phyloP scores from a whole-genome alignment of 2,329 filamentous ascomycete species.

The Didymella lethalis region DNA sequence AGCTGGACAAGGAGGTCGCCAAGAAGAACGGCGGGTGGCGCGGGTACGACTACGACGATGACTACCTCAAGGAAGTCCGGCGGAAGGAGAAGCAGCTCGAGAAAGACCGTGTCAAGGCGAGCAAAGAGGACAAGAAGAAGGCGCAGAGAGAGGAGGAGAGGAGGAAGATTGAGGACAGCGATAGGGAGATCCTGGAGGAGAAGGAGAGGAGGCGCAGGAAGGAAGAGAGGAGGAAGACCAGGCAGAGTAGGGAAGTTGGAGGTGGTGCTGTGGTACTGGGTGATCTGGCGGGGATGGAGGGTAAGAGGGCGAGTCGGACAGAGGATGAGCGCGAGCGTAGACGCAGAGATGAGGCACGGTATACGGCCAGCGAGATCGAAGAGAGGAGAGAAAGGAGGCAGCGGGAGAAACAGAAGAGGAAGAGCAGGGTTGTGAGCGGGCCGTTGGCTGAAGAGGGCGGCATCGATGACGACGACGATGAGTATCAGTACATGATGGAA shows the following conservation, averaged over 20 bases:
- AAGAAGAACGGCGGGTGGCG: constrained; percentile 56
- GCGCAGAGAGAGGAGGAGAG: constrained; percentile 39
- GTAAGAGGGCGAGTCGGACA: constrained; percentile 37
- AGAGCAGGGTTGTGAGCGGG: constrained; percentile 56
- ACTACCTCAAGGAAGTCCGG: constrained; percentile 49
- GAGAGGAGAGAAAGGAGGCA: constrained; percentile 50
- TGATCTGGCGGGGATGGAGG: constrained; percentile 31
- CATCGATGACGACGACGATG: constrained; percentile 49
- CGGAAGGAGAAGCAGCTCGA: constrained; percentile 47
- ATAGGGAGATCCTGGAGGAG: constrained; percentile 30
- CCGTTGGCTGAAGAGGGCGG: constrained; percentile 56
- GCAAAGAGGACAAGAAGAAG: constrained; percentile 42
- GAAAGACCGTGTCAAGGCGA: constrained; percentile 45
- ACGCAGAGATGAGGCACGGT: constrained; percentile 30
- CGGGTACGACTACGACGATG: constrained; percentile 52
- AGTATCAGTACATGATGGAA: constrained; percentile 52
- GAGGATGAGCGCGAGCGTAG: constrained; percentile 44
- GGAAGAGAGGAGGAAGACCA: constrained; percentile 27
- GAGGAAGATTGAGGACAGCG: constrained; percentile 43
- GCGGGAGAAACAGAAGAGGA: constrained; percentile 51
- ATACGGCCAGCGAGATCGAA: constrained; percentile 51
- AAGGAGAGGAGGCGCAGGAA: constrained; percentile 33
- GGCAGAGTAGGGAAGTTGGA: constrained; percentile 35
- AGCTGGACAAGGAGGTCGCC: constrained; percentile 69
- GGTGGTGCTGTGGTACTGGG: constrained; percentile 14